Conservation (phyloP, 2,329 filamentous ascomycete genomes). For the Alternaria hordeiaustralica region DNA sequence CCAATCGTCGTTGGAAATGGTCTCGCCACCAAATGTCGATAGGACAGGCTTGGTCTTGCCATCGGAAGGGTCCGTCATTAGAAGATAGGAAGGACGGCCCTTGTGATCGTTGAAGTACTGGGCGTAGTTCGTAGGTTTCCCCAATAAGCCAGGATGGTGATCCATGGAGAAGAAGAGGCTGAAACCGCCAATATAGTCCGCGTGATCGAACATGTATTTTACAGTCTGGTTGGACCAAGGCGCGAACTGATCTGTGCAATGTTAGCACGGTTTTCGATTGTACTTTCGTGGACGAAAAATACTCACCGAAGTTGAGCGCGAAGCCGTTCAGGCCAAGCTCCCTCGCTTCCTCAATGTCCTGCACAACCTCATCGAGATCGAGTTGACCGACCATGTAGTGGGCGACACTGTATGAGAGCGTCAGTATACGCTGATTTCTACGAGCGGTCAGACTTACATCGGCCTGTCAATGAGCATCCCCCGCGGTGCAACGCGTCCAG, state of each 20-base stretch:
- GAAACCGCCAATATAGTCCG: constrained; percentile 35
- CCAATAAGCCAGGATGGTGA: constrained; percentile 18
- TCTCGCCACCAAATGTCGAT: constrained; percentile 42
- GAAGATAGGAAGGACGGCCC: constrained; percentile 33
- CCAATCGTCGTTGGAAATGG: constrained; percentile 24
- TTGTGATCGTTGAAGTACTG: constrained; percentile 33
- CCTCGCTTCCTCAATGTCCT: constrained; percentile 38
- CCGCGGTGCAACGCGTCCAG: constrained; percentile 1
- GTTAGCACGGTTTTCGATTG: not conserved
- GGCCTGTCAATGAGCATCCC: not conserved
- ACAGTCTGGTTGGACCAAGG: constrained; percentile 39
- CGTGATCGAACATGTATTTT: constrained; percentile 38
- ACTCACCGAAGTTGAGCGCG: constrained; percentile 41
- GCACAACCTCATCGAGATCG: constrained; percentile 20
- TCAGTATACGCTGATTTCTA: no score
- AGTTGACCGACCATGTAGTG: constrained; percentile 37
- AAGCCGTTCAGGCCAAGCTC: constrained; percentile 45
- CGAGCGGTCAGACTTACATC: not conserved
- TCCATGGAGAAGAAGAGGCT: constrained; percentile 42
- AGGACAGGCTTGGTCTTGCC: constrained; percentile 32
- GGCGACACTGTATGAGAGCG: constrained; percentile 16
- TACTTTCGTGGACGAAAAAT: not conserved
- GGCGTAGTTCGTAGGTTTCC: constrained; percentile 33
- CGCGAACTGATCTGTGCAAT: constrained; percentile 11
- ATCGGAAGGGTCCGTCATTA: constrained; percentile 20